Evolutionary conservation across 1,139 yeast species (phyloP).

Genomic region (Pichia sp.): DNA sequence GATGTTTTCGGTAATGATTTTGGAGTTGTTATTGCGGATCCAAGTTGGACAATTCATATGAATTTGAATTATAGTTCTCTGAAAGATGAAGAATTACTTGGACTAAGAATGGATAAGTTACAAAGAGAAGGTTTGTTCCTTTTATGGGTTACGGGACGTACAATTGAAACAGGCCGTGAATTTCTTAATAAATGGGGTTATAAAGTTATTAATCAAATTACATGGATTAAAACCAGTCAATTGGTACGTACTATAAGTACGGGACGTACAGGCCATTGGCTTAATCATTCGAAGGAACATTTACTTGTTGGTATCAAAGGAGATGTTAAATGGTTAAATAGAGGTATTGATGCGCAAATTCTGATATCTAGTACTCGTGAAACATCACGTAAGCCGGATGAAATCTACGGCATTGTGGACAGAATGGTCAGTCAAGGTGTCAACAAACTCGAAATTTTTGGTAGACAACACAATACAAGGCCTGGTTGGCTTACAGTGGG

Average conservation of each 20-base stretch:
- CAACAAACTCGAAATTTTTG: constrained; percentile 81
- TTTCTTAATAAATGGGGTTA: constrained; percentile 83
- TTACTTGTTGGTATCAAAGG: constrained; percentile 77
- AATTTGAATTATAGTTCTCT: constrained; percentile 72
- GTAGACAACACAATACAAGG: constrained; percentile 75
- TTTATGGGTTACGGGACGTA: constrained; percentile 93
- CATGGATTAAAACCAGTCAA: constrained; percentile 91
- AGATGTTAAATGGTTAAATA: constrained; percentile 63
- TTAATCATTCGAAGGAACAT: constrained; percentile 92
- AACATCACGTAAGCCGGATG: constrained; percentile 88
- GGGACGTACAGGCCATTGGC: constrained; percentile 96
- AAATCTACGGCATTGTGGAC: constrained; percentile 76
- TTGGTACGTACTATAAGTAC: constrained; percentile 83
- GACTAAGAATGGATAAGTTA: constrained; percentile 56
- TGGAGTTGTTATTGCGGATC: constrained; percentile 85
- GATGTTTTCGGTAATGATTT: constrained; percentile 62
- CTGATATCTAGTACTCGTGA: constrained; percentile 81
- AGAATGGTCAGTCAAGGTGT: constrained; percentile 50
- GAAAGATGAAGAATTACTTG: constrained; percentile 62
- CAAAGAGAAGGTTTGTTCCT: constrained; percentile 80
- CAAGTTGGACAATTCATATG: constrained; percentile 88
- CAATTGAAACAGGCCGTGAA: constrained; percentile 78
- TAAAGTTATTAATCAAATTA: constrained; percentile 63
- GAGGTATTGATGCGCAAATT: constrained; percentile 62
- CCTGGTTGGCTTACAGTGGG: constrained; percentile 92